phyloP scores from a whole-genome alignment of 352 stramenopile genomes.

The Phytopythium vexans region DNA sequence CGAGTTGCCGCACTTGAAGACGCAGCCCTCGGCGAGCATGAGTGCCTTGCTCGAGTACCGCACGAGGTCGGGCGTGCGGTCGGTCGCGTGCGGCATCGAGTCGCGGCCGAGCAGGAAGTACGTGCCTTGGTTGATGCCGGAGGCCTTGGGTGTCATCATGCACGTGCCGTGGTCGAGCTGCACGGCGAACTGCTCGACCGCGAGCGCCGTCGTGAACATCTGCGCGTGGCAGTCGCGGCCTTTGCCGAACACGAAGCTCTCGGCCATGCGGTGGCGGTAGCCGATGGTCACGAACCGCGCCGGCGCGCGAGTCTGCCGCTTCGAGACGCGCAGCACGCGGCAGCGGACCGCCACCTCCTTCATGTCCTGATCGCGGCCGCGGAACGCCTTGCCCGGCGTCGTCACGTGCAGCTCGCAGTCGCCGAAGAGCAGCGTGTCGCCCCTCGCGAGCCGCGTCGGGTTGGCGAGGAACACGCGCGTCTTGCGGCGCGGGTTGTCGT shows the following conservation, averaged over 20 bases:
- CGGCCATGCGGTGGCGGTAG: slow-evolving; percentile 38
- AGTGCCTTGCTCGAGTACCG: slow-evolving; percentile 67
- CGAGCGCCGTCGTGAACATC: slow-evolving; percentile 51
- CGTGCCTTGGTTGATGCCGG: slow-evolving; percentile 64
- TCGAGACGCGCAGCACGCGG: slow-evolving; percentile 59
- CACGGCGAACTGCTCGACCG: slow-evolving; percentile 62
- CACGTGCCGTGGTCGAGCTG: slow-evolving; percentile 59
- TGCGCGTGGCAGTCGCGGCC: slow-evolving; percentile 52
- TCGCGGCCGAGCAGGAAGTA: slow-evolving; percentile 70
- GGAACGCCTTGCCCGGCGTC: slow-evolving; percentile 43
- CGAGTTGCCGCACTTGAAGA: slow-evolving; percentile 56
- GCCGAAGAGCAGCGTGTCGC: slow-evolving; percentile 59
- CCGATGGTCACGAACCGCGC: slow-evolving; percentile 52
- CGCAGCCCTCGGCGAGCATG: slow-evolving; percentile 61
- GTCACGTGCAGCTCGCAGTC: slow-evolving; percentile 50
- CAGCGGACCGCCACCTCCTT: slow-evolving; percentile 61
- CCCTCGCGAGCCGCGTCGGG: slow-evolving; percentile 46
- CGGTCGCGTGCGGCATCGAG: slow-evolving; percentile 28
- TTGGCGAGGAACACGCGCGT: slow-evolving; percentile 44
- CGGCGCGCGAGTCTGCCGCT: slow-evolving; percentile 46
- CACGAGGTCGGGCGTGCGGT: slow-evolving; percentile 38
- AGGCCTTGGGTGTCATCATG: slow-evolving; percentile 47
- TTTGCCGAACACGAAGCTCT: slow-evolving; percentile 56
- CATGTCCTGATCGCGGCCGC: slow-evolving; percentile 54
- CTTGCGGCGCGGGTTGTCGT: slow-evolving; percentile 46